phyloP scores from a whole-genome alignment of 805 yeast species.

The Candida railenensis region DNA sequence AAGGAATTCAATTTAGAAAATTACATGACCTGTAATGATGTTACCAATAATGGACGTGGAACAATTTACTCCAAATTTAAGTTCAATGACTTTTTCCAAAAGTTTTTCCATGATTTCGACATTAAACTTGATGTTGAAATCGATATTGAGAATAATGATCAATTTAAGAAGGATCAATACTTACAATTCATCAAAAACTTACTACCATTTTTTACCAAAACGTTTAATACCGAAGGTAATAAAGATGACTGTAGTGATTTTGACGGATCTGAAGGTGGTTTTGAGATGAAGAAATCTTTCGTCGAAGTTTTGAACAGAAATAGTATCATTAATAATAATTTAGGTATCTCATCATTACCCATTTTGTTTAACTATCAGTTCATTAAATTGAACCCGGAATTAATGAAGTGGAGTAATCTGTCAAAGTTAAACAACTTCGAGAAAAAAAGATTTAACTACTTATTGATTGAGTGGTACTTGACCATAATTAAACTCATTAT shows the following conservation, averaged over 20 bases:
- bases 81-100: conserved; percentile 14
- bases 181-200: conserved; percentile 13
- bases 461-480: conserved; percentile 48
- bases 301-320: neutral
- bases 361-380: conserved; percentile 39
- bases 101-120: conserved; percentile 14
- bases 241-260: conserved; percentile 1
- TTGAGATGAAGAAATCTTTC: neutral
- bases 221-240: neutral
- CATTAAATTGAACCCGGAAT: conserved; percentile 18
- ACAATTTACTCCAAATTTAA: conserved; percentile 10
- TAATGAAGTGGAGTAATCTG: conserved; percentile 20
- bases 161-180: conserved; percentile 3
- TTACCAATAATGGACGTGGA: neutral
- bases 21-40: neutral
- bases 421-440: conserved; percentile 25
- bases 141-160: conserved; percentile 2
- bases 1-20: conserved; percentile 40
- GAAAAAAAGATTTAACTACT: conserved; percentile 27
- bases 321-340: conserved; percentile 43
- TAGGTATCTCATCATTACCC: conserved; percentile 53
- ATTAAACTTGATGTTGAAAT: conserved; percentile 12
- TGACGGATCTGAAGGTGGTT: neutral
- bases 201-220: conserved; percentile 15
- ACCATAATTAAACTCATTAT: conserved; percentile 43